A percentile compares a stretch with the other conserved stretches of the same genome.
Conservation (phyloP, 2,329 filamentous ascomycete genomes). For the Monilinia fructicola region DNA sequence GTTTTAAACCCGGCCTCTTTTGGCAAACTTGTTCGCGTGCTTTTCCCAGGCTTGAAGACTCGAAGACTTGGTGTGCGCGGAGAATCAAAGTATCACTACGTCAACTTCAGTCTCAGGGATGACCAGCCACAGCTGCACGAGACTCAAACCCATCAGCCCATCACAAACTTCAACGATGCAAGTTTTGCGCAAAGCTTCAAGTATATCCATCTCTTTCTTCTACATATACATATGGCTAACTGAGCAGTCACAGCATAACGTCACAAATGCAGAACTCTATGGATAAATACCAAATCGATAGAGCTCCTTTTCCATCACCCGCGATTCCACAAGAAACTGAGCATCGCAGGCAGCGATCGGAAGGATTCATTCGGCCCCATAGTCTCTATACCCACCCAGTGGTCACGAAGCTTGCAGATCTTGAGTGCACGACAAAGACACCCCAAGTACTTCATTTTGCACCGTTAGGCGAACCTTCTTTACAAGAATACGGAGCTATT, state of each 20-base stretch:
- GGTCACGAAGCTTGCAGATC: slow-evolving; percentile 55
- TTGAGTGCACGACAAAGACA: slow-evolving; percentile 60
- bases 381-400: slow-evolving; percentile 62
- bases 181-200: slow-evolving; percentile 52
- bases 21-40: slow-evolving; percentile 92
- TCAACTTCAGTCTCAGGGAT: slow-evolving; percentile 62
- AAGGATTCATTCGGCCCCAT: slow-evolving; percentile 44
- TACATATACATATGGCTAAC: slow-evolving; percentile 25
- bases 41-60: slow-evolving; percentile 94
- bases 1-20: slow-evolving; percentile 96
- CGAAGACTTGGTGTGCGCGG: slow-evolving; percentile 87
- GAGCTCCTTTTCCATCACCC: slow-evolving; percentile 45
- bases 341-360: slow-evolving; percentile 32
- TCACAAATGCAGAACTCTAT: slow-evolving; percentile 37
- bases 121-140: slow-evolving; percentile 45
- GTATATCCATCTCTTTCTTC: slow-evolving; percentile 42
- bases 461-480: slow-evolving; percentile 53
- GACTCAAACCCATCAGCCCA: slow-evolving; percentile 48
- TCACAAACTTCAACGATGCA: slow-evolving; percentile 52
- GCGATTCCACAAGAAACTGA: slow-evolving; percentile 42
- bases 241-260: slow-evolving; percentile 34
- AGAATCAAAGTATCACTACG: slow-evolving; percentile 98
- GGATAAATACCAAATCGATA: slow-evolving; percentile 40
- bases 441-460: slow-evolving; percentile 61
- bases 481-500: slow-evolving; percentile 67